Base-by-base conservation (phyloP, 108 stramenopile species). In the Chaetoceros muelleri region DNA sequence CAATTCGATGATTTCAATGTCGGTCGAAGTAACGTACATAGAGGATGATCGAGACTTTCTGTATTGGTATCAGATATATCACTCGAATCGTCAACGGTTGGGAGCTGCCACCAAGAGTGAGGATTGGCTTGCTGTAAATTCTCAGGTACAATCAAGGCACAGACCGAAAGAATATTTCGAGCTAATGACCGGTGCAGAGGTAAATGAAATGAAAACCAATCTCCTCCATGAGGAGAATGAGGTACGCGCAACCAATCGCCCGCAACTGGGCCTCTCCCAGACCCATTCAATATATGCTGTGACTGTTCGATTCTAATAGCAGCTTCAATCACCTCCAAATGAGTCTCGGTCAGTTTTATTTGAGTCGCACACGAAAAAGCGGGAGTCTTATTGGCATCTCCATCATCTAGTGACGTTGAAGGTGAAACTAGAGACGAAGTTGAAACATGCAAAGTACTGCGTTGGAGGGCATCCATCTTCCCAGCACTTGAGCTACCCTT, bases 161-260 rank as follows among this genome's bases (percentile, higher is more conserved):
- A 90, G n/a, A 80, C 58, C 55, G 78, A 77, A 24, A 70, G 65
- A 5, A 94, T 64, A 57, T 76, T 82, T 49, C 84, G 77, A 1
- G 87, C 92, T 44, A 94, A 54, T 8, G 87, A 78, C 52, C 93
- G 65, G 46, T 94, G 88, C 19, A 94, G 53, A 7, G 93, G 93
- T 25, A 94, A 66, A 69, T 94, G 93, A 52, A 94, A 89, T 2
- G 88, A 89, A 27, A 94, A 59, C 22, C 82, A 67, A 56, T 94
- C 89, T 23, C 88, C 88, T 1, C 69, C 79, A 28, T 90, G 68
- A 22, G 91, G 87, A 24, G 91, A 87, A 68, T 92, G 86, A 2
- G 90, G 90, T 34, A 87, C 82, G 46, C 83, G 80, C 24, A 92
- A 66, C 90, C 90, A 92, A 60, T 88, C 86, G 27, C 80, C 85